These are phyloP conservation scores for Boletus eberwhitei DNA, from an alignment of 768 basidiomycete species.

Conservation along the genomic window DNA sequence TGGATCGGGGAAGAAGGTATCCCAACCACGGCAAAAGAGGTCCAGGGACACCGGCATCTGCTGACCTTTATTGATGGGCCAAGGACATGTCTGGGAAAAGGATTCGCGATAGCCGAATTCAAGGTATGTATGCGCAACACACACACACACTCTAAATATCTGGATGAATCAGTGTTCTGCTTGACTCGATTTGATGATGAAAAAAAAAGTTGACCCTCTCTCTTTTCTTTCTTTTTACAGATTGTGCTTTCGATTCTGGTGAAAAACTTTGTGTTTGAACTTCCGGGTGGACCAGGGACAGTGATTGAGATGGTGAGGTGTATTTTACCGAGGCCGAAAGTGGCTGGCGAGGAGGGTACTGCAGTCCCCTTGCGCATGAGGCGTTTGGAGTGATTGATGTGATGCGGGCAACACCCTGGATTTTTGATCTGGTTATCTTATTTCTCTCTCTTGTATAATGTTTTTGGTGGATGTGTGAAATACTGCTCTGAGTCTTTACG, in stretches of 20 bases:
- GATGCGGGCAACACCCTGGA: no score
- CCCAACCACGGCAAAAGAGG: constrained; percentile 29
- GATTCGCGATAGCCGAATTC: constrained; percentile 4
- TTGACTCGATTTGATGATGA: no score
- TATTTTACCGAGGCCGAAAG: constrained; percentile 18
- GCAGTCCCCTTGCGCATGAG: constrained; percentile 3
- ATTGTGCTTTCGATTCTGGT: not conserved
- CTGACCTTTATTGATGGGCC: not conserved
- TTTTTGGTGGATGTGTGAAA: no score
- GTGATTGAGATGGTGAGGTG: constrained; percentile 10
- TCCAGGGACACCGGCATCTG: not conserved
- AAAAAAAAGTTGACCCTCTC: no score
- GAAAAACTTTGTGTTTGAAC: constrained; percentile 13
- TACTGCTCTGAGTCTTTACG: no score
- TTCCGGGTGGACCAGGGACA: constrained; percentile 18
- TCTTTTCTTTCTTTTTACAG: not conserved
- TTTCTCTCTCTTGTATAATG: no score
- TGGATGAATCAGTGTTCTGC: not conserved
- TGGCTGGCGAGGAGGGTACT: constrained; percentile 24
- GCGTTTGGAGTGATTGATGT: constrained; percentile 5
- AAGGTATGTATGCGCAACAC: not conserved
- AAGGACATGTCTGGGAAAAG: constrained; percentile 9
- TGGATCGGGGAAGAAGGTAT: constrained; percentile 47
- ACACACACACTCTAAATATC: no score
- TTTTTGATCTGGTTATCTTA: no score